Evolutionary conservation across 2,329 filamentous ascomycete genomes (phyloP).

Genomic region (Emmonsiellopsis sp.): DNA sequence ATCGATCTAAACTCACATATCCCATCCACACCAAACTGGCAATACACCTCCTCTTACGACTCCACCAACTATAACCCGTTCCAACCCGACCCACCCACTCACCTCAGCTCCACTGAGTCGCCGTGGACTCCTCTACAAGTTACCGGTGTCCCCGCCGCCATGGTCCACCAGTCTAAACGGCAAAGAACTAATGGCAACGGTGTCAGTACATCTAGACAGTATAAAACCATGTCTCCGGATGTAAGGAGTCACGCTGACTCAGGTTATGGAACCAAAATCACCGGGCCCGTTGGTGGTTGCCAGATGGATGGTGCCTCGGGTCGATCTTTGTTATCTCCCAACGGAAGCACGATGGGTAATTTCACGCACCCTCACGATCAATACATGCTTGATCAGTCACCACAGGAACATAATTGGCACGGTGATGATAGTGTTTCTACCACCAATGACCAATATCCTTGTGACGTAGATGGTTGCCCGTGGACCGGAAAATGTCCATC

Average conservation of each 20-base stretch:
- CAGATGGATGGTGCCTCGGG: constrained; percentile 12
- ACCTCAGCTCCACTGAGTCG: constrained; percentile 11
- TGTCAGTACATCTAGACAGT: constrained; percentile 16
- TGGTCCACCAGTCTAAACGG: constrained; percentile 11
- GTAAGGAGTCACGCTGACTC: constrained; percentile 27
- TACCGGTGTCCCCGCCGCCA: constrained; percentile 16
- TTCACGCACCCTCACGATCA: background rate
- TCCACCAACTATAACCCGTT: background rate
- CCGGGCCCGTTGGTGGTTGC: constrained; percentile 21
- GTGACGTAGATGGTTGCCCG: constrained; percentile 20
- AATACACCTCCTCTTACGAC: background rate
- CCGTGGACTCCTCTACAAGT: constrained; percentile 25
- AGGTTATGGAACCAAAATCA: constrained; percentile 25
- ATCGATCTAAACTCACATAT: background rate
- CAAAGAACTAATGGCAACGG: constrained; percentile 15
- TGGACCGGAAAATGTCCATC: constrained; percentile 32
- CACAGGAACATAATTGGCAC: background rate
- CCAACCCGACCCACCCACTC: background rate
- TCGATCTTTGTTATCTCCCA: no score
- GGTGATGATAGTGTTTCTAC: background rate
- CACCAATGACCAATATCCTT: constrained; percentile 16
- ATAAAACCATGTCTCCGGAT: constrained; percentile 23
- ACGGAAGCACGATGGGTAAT: background rate
- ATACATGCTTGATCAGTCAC: background rate
- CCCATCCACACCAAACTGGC: background rate